Evolutionary conservation across 2,329 filamentous ascomycete genomes (phyloP).

Genomic region (Paraconiothyrium sp.): DNA sequence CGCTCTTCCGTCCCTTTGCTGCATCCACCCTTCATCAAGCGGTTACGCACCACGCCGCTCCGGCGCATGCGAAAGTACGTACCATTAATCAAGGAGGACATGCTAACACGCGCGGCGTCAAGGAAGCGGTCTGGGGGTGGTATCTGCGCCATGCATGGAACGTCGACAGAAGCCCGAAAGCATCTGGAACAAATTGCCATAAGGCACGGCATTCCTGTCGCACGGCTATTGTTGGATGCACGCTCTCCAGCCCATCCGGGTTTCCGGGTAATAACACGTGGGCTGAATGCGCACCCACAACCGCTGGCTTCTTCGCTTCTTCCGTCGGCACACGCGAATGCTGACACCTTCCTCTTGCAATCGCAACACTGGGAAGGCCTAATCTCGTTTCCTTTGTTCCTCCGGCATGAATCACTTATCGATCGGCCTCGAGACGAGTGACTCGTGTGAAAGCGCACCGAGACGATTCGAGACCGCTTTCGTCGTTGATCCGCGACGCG

Average conservation of each 20-base stretch:
- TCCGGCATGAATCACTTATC: not conserved
- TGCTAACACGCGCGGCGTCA: not conserved
- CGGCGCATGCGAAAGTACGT: not conserved
- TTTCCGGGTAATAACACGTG: constrained; percentile 22
- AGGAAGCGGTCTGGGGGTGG: not conserved
- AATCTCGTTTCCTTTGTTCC: not conserved
- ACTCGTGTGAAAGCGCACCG: not conserved
- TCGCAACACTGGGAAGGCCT: not conserved
- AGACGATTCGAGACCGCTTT: constrained; percentile 3
- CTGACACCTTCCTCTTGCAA: constrained; percentile 13
- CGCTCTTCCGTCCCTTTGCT: not conserved
- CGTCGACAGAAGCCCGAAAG: not conserved
- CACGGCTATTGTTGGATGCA: constrained; percentile 4
- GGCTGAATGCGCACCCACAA: constrained; percentile 1
- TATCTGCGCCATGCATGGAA: constrained; percentile 11
- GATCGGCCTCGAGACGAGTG: not conserved
- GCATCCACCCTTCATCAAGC: not conserved
- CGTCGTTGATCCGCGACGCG: constrained; percentile 21
- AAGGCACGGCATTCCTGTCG: constrained; percentile 9
- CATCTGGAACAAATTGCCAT: not conserved
- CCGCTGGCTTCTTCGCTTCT: constrained; percentile 8
- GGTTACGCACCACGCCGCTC: not conserved
- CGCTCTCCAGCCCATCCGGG: constrained; percentile 13
- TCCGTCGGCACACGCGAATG: constrained; percentile 8
- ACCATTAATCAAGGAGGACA: not conserved